Evolutionary conservation across 805 yeast species (phyloP), one percentile per base, ranked within the genome.

Genomic region (Saccharomycopsis fermentans): DNA sequence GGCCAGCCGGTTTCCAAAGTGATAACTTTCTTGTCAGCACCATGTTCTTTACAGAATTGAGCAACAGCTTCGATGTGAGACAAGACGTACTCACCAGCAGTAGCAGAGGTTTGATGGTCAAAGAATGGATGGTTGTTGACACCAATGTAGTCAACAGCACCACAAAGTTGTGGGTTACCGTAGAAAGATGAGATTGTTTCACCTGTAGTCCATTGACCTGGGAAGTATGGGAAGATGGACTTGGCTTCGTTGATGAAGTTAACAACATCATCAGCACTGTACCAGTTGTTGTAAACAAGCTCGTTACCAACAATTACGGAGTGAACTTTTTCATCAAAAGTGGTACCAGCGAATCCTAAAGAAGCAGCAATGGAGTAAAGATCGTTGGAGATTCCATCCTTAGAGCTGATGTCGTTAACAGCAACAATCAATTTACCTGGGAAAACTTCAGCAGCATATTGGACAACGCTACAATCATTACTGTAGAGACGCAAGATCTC

Each of bases 1-100:
- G 88, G 89, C 89, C 89, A 83, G 48, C 89, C 89, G 55, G 86
- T 78, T 71, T 83, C 89, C 58, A 82, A 75, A 63, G 83, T 75
- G 62, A 82, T 69, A 14, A 69, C 71, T 19, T 67, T 63, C 69
- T 82, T 81, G 35, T 65, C 62, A 37, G 66, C 61, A 59, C 63
- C 63, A 52, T 62, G 59, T 55, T 59, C 61, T n/a, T 57, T 21
- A 51, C 64, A 62, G 56, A 62, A 62, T 26, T 24, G 52, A 34
- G 60, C 58, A 35, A 62, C 64, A 26, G 64, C 64, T 55, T 62
- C 59, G 32, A 59, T 55, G 57, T 59, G 64, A 17, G 61, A 40
- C 40, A 62, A 51, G 51, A 62, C 63, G 56, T 62, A 62, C 6
- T 60, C 62, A 53, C 64, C 64, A 32, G 64, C 64, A 35, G 34